Conservation (phyloP, 257 asterid species). For the Solanum corneliomulleri region DNA sequence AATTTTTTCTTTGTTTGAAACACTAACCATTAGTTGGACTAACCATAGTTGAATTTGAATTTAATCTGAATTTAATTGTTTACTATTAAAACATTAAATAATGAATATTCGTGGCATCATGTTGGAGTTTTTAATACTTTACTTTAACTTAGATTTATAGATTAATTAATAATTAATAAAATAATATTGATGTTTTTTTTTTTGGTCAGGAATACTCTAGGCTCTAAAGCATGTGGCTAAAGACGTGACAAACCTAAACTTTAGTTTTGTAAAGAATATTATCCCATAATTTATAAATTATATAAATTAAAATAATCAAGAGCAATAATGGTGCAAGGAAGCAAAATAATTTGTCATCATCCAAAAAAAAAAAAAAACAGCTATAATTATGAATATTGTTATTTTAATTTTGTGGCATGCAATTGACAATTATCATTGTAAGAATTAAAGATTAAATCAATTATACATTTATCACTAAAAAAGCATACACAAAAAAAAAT, state of each 20-base stretch:
- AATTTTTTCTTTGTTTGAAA: rapidly evolving
- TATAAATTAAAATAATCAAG: neutral
- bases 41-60: no score
- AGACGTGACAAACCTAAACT: neutral
- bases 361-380: neutral
- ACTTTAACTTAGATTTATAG: neutral
- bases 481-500: neutral
- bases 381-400: neutral
- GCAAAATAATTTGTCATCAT: neutral
- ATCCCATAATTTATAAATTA: neutral
- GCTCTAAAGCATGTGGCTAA: neutral
- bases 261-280: neutral
- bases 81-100: neutral
- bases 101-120: neutral
- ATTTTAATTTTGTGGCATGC: neutral
- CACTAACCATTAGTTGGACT: rapidly evolving
- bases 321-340: neutral
- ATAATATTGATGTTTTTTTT: neutral
- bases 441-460: neutral
- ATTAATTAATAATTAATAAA: neutral
- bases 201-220: no score
- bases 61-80: neutral
- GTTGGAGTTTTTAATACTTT: neutral
- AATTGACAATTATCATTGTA: neutral
- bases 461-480: neutral